Percentiles rank a stretch among this genome's conserved stretches.
Conservation (phyloP, 768 basidiomycete genomes). For the Heimioporus sp. region DNA sequence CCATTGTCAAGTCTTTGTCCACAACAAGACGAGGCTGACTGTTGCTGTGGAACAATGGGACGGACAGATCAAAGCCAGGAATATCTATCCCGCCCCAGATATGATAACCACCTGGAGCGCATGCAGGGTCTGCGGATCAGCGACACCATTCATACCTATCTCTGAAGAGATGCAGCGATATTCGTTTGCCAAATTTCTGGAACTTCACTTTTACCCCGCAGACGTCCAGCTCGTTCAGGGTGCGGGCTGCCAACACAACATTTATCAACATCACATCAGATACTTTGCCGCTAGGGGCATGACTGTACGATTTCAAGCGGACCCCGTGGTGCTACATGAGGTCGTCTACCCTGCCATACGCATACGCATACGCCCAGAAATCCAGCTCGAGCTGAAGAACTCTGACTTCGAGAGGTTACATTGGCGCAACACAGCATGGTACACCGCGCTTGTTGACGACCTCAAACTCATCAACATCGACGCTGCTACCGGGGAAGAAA, state of each 20-base stretch:
- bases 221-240: constrained; percentile 82
- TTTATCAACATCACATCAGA: constrained; percentile 88
- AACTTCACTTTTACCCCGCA: constrained; percentile 93
- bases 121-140: constrained; percentile 75
- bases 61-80: constrained; percentile 63
- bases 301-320: constrained; percentile 87
- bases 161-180: constrained; percentile 92
- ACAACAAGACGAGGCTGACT: constrained; percentile 79
- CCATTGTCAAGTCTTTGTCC: constrained; percentile 90
- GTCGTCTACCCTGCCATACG: constrained; percentile 86
- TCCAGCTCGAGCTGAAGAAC: constrained; percentile 88
- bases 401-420: constrained; percentile 80
- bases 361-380: constrained; percentile 83
- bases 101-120: constrained; percentile 89
- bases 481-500: constrained; percentile 75
- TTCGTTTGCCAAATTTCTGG: constrained; percentile 95
- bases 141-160: constrained; percentile 84
- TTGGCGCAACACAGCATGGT: constrained; percentile 70
- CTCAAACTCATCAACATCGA: constrained; percentile 76
- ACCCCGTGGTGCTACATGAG: constrained; percentile 80
- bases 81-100: constrained; percentile 61
- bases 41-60: constrained; percentile 91
- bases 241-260: constrained; percentile 91
- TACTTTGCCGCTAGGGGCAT: constrained; percentile 84
- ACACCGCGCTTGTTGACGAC: constrained; percentile 71